These are phyloP conservation scores for Leishmania martiniquensis DNA, from an alignment of 208 protist species.

Conservation along the genomic window DNA sequence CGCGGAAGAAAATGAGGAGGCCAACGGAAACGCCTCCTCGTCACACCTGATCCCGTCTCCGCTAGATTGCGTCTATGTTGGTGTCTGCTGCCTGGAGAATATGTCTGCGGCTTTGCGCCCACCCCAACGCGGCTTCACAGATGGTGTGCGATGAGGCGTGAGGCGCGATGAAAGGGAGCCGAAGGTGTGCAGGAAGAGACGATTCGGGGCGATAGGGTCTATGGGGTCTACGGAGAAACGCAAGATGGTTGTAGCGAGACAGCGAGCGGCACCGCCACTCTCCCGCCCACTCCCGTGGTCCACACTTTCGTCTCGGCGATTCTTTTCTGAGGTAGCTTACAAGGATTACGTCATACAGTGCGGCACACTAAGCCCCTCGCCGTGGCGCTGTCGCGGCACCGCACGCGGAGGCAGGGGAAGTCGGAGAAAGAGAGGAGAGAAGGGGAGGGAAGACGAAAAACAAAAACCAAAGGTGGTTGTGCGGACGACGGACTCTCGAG, in stretches of 20 bases:
- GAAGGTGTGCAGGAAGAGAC: background rate
- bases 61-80: background rate
- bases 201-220: background rate
- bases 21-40: background rate
- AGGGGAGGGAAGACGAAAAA: background rate
- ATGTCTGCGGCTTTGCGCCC: background rate
- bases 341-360: too few relatives aligned
- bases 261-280: background rate
- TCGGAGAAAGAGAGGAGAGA: background rate
- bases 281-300: too few relatives aligned
- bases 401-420: background rate
- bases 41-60: background rate
- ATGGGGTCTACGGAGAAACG: background rate
- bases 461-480: background rate
- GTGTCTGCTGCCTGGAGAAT: background rate
- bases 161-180: background rate
- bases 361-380: background rate
- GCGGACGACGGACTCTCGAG: background rate
- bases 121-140: background rate
- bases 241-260: too few relatives aligned
- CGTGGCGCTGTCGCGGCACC: background rate
- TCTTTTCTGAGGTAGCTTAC: too few relatives aligned
- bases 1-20: background rate
- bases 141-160: background rate
- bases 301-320: too few relatives aligned